These are phyloP conservation scores for Penicillium robsamsonii DNA, from an alignment of 495 filamentous ascomycete genomes.

Conservation along the genomic window DNA sequence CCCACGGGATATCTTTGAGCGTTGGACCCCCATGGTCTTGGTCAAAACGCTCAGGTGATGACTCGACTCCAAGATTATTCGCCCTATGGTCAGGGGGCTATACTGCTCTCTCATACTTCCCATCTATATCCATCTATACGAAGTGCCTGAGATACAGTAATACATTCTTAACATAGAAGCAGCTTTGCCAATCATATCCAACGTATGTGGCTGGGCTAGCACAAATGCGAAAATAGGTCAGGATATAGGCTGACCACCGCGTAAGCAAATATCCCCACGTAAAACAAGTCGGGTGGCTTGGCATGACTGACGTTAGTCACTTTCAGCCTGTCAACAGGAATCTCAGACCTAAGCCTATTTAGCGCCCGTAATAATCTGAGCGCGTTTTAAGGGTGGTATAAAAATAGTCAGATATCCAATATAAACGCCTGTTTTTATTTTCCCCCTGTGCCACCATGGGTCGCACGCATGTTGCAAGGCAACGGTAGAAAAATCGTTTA, in stretches of 20 bases:
- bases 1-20: background rate
- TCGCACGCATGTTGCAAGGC: constrained; percentile 9
- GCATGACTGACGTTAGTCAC: background rate
- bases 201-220: background rate
- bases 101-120: background rate
- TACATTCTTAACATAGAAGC: background rate
- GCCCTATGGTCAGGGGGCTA: background rate
- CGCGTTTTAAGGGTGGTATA: background rate
- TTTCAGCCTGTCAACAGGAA: background rate
- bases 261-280: background rate
- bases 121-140: background rate
- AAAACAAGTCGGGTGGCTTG: background rate
- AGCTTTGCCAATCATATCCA: background rate
- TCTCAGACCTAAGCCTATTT: background rate
- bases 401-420: background rate
- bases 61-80: background rate
- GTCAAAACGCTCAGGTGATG: background rate
- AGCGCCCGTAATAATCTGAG: background rate
- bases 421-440: too few relatives aligned
- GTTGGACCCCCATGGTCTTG: constrained; percentile 1
- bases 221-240: background rate
- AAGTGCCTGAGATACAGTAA: background rate
- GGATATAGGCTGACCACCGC: background rate
- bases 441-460: background rate
- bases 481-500: background rate